Percentiles rank a stretch among this genome's conserved stretches.
Conservation (phyloP, 2,329 filamentous ascomycete species). For the Hypoxylon sp. region DNA sequence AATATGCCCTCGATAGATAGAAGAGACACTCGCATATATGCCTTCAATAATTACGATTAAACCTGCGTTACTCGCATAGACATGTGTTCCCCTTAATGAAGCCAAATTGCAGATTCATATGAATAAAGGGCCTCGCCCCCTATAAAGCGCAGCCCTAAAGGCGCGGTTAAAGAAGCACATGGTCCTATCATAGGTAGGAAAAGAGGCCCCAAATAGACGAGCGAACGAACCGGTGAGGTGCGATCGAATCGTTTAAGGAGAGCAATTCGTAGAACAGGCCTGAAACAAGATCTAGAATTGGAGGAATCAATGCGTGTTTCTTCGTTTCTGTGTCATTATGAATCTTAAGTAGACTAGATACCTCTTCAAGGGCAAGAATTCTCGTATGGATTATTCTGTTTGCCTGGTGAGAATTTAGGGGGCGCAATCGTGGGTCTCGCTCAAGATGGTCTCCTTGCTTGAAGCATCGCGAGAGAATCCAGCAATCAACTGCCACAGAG, state of each 20-base stretch:
- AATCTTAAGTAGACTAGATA: slow-evolving; percentile 3
- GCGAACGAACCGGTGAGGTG: slow-evolving; percentile 30
- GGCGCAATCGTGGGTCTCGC: not conserved
- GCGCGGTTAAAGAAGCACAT: slow-evolving; percentile 35
- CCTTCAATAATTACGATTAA: slow-evolving; percentile 23
- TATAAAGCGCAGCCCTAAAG: slow-evolving; percentile 21
- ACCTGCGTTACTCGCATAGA: slow-evolving; percentile 30
- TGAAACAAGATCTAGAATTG: slow-evolving; percentile 16
- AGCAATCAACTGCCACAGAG: not conserved
- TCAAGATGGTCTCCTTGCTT: slow-evolving; percentile 6
- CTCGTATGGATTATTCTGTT: slow-evolving; percentile 3
- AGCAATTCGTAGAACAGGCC: slow-evolving; percentile 22
- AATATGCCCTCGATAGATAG: slow-evolving; percentile 12
- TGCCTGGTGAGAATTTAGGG: not conserved
- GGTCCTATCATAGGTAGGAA: slow-evolving; percentile 31
- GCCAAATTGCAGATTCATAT: slow-evolving; percentile 47
- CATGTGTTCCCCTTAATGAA: slow-evolving; percentile 45
- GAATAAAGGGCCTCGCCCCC: slow-evolving; percentile 40
- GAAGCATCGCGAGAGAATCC: not conserved
- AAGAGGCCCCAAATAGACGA: slow-evolving; percentile 17
- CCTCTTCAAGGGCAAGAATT: not conserved
- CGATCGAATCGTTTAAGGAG: slow-evolving; percentile 37
- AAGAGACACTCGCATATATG: slow-evolving; percentile 21
- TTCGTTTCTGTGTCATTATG: slow-evolving; percentile 18
- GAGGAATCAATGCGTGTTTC: slow-evolving; percentile 3